Base-by-base conservation (phyloP, 305 asterid species). In the Fraxinus ornus region DNA sequence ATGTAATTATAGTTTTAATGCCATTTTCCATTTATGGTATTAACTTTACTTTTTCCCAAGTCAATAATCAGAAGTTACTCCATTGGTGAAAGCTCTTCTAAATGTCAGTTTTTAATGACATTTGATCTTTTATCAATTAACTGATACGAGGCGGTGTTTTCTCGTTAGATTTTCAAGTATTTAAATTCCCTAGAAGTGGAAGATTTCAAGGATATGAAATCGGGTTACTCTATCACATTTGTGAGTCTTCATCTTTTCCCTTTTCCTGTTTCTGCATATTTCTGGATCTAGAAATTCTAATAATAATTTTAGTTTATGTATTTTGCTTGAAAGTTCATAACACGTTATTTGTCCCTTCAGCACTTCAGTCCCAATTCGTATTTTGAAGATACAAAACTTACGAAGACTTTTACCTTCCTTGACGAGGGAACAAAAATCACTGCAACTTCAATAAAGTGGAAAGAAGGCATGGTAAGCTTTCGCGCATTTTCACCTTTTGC, bases 391-490 rank as follows among this genome's bases (percentile, higher is more conserved):
- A 33, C 94, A n/a, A 89, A 84, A 89, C 97, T 95, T 82, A 90
- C 87, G 17, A 95, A 96, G 93, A 88, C 93, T 76, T 94, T 91
- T 86, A 81, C 92, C 72, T 96, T 94, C 86, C 94, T 88, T 26
- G 99, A 96, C 79, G 98, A 94, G 83, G 99, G 98, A 55, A 80
- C 94, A 4, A 91, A 91, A 82, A 87, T 94, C 85, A 90, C 94
- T 55, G 93, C 97, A 62, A 93, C 99, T 71, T 74, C 94, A 41
- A 96, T 96, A 47, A 92, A 90, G 82, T 96, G 99, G 99, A 96
- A 90, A 88, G 97, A 94, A 82, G 98, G 97, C 90, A 90, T 85
- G 95, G 98, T 95, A 87, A 87, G 93, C 44, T 81, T 75, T 81
- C 71, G 21, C 13, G 9, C 73, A 15, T 37, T 26, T n/a, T 33